phyloP scores from a whole-genome alignment of 2,329 filamentous ascomycete species.

The Fusarium dimerum region DNA sequence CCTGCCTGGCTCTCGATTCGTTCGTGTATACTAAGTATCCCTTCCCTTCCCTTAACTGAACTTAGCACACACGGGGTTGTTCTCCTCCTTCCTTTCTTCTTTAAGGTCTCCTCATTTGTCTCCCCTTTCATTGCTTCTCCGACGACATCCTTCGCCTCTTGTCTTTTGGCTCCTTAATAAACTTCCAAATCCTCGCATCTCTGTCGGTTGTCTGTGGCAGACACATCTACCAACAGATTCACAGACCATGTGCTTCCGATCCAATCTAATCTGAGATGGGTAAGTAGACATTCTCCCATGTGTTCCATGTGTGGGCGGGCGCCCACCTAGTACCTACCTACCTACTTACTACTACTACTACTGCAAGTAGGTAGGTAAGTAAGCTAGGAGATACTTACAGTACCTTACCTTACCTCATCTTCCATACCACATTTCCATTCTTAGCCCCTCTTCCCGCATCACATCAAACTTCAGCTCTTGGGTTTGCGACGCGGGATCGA shows the following conservation, averaged over 20 bases:
- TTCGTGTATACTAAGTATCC: constrained; percentile 22
- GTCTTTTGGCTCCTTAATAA: neutral
- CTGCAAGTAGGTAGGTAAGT: too few relatives aligned
- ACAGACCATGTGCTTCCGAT: constrained; percentile 35
- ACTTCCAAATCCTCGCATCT: constrained; percentile 1
- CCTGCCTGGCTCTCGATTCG: constrained; percentile 14
- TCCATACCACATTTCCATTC: neutral
- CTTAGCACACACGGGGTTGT: constrained; percentile 5
- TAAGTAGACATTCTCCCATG: constrained; percentile 26
- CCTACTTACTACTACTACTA: constrained; percentile 10
- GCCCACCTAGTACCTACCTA: too few relatives aligned
- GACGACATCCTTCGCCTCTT: constrained; percentile 16
- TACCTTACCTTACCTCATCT: neutral
- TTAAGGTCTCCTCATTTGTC: neutral
- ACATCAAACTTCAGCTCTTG: constrained; percentile 14
- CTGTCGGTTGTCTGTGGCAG: constrained; percentile 14
- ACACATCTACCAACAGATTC: constrained; percentile 14
- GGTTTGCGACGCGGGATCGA: constrained; percentile 26
- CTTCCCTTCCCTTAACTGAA: constrained; percentile 10
- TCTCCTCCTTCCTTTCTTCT: constrained; percentile 10
- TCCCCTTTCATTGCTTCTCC: constrained; percentile 6
- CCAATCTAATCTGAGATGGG: constrained; percentile 36
- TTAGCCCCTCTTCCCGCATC: constrained; percentile 25
- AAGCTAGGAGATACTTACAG: neutral
- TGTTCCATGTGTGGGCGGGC: constrained; percentile 10